A percentile compares a stretch with the other conserved stretches of the same genome.
phyloP scores from a whole-genome alignment of 306 rosid genomes.

The Trifolium repens region DNA sequence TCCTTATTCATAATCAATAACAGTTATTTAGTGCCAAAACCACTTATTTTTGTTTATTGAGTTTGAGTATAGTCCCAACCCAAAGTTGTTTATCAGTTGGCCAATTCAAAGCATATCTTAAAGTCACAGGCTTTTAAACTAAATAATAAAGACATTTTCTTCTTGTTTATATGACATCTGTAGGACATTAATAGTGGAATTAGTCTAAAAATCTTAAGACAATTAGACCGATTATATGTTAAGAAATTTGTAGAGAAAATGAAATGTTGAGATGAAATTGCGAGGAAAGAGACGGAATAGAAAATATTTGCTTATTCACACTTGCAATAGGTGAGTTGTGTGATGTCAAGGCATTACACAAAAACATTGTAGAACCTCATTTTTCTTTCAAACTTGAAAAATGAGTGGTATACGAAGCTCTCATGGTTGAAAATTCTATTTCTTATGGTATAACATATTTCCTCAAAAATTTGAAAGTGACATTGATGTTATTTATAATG shows the following conservation, averaged over 20 bases:
- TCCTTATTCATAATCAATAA: neutral
- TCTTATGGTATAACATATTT: constrained; percentile 3
- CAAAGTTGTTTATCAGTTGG: constrained; percentile 11
- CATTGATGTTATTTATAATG: neutral
- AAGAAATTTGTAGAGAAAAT: constrained; percentile 1
- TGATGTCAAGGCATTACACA: constrained; percentile 17
- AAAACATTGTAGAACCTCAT: neutral
- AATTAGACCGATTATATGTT: neutral
- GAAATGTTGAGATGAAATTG: neutral
- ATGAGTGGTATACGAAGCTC: neutral
- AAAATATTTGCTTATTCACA: neutral
- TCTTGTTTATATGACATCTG: neutral
- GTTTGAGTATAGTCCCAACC: constrained; percentile 3
- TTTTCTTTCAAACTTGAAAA: constrained; percentile 7
- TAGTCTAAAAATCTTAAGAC: neutral
- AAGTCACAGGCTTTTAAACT: neutral
- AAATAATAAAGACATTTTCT: neutral
- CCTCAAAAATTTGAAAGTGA: constrained; percentile 11
- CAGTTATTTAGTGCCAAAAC: neutral
- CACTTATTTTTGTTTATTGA: neutral
- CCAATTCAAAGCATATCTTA: constrained; percentile 20
- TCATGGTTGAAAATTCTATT: constrained; percentile 11
- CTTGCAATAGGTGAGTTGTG: neutral
- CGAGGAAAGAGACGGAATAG: constrained; percentile 11
- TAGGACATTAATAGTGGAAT: neutral